phyloP scores from a whole-genome alignment of 2,329 filamentous ascomycete genomes.

The Fusarium cicatricum region DNA sequence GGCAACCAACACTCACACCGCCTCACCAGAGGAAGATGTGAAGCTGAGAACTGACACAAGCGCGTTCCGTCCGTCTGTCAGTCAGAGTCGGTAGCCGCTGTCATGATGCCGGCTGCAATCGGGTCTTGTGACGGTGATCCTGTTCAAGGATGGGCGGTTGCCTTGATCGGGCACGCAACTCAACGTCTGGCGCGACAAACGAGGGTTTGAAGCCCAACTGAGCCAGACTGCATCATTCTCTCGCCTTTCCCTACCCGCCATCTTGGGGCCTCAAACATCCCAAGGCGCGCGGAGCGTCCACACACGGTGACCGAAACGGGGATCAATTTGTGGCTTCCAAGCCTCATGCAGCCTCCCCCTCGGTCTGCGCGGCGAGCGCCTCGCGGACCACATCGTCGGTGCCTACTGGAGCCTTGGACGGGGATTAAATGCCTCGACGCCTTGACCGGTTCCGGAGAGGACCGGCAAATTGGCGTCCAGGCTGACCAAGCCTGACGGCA shows the following conservation, averaged over 20 bases:
- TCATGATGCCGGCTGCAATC: conserved; percentile 28
- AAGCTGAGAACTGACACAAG: conserved; percentile 8
- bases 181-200: neutral
- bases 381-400: conserved; percentile 34
- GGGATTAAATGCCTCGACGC: conserved; percentile 21
- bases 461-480: conserved; percentile 25
- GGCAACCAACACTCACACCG: conserved; percentile 25
- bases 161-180: conserved; percentile 26
- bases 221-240: conserved; percentile 14
- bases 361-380: conserved; percentile 33
- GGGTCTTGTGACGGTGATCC: conserved; percentile 33
- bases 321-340: conserved; percentile 21
- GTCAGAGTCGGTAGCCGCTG: conserved; percentile 27
- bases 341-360: conserved; percentile 30
- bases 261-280: conserved; percentile 29
- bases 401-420: conserved; percentile 12
- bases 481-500: conserved; percentile 27
- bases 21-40: conserved; percentile 6
- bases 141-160: conserved; percentile 28
- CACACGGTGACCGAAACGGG: conserved; percentile 22
- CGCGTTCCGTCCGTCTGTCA: conserved; percentile 3
- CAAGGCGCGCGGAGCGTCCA: conserved; percentile 8
- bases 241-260: conserved; percentile 1
- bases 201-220: conserved; percentile 23
- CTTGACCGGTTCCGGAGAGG: conserved; percentile 33